Evolutionary conservation across 2,329 filamentous ascomycete species (phyloP), one percentile per base, ranked within the genome.

Genomic region (Chaetomium sp.): DNA sequence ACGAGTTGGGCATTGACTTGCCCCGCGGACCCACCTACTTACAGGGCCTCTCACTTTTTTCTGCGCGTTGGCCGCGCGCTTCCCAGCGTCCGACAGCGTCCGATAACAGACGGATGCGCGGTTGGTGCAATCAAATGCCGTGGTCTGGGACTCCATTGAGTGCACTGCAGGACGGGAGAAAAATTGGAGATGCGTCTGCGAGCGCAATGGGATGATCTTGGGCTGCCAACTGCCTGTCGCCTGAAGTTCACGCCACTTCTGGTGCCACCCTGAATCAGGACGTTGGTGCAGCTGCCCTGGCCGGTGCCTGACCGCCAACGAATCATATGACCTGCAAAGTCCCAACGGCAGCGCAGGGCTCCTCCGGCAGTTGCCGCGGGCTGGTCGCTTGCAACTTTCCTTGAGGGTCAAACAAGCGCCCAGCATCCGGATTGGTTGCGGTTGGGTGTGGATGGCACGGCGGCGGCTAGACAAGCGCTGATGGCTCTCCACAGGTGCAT

Each of bases 321-420:
- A 68, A 68, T 66, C 62, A 68, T 25, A 65, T 33, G 10, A 25
- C 49, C 23, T 56, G 35, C 64, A 47, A 60, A 53, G 59, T 56
- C 63, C 66, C 88, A 89, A 74, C 91, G 92, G 57, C 60, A 31
- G 31, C 25, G 51, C 60, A 42, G 63, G 65, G 65, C 58, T 60
- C n/a, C 23, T 4, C 23, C 61, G 61, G 65, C 53, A 64, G 57
- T 59, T 58, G 49, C 38, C 45, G 23, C 35, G 27, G 3, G 3
- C 27, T 47, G 7, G 55, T 57, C 42, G 45, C 8, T 38, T 56
- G 51, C 60, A 29, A 29, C 35, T 21, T 54, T 31, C 27, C 29
- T 42, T n/a, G 33, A 16, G 33, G 38, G 51, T 21, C 53, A 38
- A 29, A 31, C 45, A 63, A 60, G 62, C 62, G 62, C 62, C 62